Conservation (phyloP, 352 stramenopile species). For the Phytophthora crassamura region DNA sequence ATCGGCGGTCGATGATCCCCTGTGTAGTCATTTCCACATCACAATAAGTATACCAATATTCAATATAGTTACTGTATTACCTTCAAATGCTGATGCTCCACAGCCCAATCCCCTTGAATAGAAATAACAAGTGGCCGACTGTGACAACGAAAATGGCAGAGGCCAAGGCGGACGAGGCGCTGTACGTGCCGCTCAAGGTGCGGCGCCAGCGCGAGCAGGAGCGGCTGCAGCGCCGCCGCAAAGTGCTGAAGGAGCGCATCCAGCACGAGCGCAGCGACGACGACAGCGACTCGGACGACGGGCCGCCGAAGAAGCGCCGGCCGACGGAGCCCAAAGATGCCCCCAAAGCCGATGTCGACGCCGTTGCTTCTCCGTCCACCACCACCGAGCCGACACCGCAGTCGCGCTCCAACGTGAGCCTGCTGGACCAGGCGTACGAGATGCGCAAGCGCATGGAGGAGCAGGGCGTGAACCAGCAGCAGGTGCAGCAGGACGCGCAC, state of each 20-base stretch:
- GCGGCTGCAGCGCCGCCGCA: constrained; percentile 57
- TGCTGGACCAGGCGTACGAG: constrained; percentile 86
- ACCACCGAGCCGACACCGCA: constrained; percentile 17
- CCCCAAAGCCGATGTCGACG: constrained; percentile 4
- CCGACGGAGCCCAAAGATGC: constrained; percentile 15
- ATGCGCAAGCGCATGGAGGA: constrained; percentile 82
- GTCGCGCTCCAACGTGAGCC: constrained; percentile 69
- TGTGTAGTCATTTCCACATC: too few relatives aligned
- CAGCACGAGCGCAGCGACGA: constrained; percentile 48
- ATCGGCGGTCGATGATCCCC: too few relatives aligned
- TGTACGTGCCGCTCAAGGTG: constrained; percentile 87
- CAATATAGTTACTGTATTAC: too few relatives aligned
- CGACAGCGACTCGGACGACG: constrained; percentile 27
- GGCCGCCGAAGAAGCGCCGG: constrained; percentile 33
- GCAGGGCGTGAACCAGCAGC: constrained; percentile 80
- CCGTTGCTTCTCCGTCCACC: constrained; percentile 4
- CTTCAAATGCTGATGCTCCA: too few relatives aligned
- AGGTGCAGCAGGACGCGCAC: constrained; percentile 80
- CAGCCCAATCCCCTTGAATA: too few relatives aligned
- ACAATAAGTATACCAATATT: too few relatives aligned
- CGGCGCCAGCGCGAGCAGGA: constrained; percentile 75
- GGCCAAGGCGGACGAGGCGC: constrained; percentile 41
- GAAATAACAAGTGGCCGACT: too few relatives aligned
- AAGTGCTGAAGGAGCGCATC: constrained; percentile 59
- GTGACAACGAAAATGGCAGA: constrained; percentile 9